Evolutionary conservation across 257 asterid species (phyloP), one percentile per base, ranked within the genome.

Genomic region (Cinchona pubescens): DNA sequence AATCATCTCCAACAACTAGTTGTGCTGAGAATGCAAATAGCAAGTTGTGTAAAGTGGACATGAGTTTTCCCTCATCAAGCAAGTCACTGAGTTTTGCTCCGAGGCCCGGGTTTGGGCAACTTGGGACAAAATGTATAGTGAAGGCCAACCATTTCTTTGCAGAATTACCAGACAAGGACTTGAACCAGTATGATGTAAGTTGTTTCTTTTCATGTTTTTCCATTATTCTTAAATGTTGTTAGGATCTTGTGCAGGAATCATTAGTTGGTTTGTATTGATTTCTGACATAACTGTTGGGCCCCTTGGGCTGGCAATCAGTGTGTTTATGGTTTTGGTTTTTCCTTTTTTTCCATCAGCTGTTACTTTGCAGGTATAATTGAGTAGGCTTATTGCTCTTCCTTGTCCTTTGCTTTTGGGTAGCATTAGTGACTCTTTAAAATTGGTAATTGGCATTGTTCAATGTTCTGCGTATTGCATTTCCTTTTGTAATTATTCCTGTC

Each of bases 141-240:
- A 95, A 95, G 88, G 99, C 99, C 69, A 95, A 95, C 87, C 97
- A 95, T 89, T 95, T 95, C 89, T 83, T 90, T 75, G 94, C 97
- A 43, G 96, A 92, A 79, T 81, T 95, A 76, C 98, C 99, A 38
- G 84, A 92, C 85, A 95, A 95, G 89, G 99, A 95, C 80, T 85
- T 95, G 80, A 91, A 86, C 81, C 98, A 95, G 71, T 95, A 95
- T 87, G 98, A 95, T 90, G 99, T 95, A 87, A 91, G 96, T 69
- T 77, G 32, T 75, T 78, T 79, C 67, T 18, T 76, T 59, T 71
- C 59, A 45, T 67, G 46, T 25, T 51, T 69, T 53, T 72, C 38
- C 63, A 64, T 69, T 37, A 70, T 65, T 58, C 48, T 79, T 68
- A 45, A 53, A 66, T 73, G 43, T 63, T 69, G 65, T n/a, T n/a